Percentiles rank a stretch among this genome's conserved stretches.
phyloP scores from a whole-genome alignment of 2,329 filamentous ascomycete species.

The Elsinoe australis region DNA sequence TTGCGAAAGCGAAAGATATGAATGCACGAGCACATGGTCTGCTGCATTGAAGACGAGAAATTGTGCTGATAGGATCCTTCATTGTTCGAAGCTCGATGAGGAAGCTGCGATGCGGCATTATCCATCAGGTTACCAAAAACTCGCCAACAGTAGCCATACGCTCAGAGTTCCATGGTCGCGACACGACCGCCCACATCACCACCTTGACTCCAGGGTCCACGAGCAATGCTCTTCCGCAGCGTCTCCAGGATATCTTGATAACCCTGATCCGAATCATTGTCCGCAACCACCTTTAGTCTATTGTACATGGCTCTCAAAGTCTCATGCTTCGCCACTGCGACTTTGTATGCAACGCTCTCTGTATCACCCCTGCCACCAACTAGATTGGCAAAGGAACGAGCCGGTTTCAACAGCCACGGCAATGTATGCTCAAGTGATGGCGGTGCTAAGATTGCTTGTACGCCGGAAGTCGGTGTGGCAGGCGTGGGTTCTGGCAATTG shows the following conservation, averaged over 20 bases:
- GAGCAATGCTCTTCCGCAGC: conserved; percentile 35
- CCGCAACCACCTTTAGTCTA: conserved; percentile 34
- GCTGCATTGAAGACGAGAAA: background rate
- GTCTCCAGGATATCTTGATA: conserved; percentile 37
- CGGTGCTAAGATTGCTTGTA: conserved; percentile 47
- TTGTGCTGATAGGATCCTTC: too few species aligned
- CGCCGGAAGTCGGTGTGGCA: conserved; percentile 35
- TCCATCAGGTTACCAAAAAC: too few species aligned
- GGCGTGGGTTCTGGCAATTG: conserved; percentile 27
- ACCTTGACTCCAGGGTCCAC: conserved; percentile 36
- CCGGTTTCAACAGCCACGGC: conserved; percentile 51
- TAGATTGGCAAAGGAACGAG: conserved; percentile 51
- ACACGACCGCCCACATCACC: conserved; percentile 39
- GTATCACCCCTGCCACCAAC: conserved; percentile 51
- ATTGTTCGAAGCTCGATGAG: too few species aligned
- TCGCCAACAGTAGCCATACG: background rate
- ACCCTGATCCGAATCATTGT: conserved; percentile 27
- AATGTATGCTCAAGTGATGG: conserved; percentile 44
- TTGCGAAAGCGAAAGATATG: background rate
- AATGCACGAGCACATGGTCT: background rate
- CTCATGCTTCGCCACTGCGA: conserved; percentile 52
- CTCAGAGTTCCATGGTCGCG: conserved; percentile 37
- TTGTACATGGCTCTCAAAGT: conserved; percentile 44
- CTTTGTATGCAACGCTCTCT: conserved; percentile 50
- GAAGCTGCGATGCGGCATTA: too few species aligned